phyloP scores from a whole-genome alignment of 139 green algal species.

The Micractinium sp. region DNA sequence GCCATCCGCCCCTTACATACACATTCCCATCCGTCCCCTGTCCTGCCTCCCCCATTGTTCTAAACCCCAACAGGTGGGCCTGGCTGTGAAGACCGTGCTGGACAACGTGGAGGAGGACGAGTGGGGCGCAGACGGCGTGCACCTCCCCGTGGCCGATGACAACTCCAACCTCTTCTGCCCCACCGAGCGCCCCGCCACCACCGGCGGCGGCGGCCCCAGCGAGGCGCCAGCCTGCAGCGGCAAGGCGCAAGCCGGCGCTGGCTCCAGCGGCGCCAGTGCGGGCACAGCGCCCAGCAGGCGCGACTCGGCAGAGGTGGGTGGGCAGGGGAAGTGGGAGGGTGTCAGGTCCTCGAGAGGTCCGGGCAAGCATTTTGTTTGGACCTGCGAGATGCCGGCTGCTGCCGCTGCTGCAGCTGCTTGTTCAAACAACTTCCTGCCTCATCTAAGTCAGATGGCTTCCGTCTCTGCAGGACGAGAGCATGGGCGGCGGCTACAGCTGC shows the following conservation, averaged over 20 bases:
- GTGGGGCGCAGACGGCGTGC: not conserved
- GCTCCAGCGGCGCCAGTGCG: no score
- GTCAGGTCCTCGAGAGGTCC: not conserved
- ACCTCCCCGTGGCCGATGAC: not conserved
- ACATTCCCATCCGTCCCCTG: no score
- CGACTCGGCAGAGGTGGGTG: not conserved
- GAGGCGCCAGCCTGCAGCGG: not conserved
- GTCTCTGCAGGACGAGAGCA: not conserved
- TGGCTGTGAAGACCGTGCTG: slow-evolving; percentile 22
- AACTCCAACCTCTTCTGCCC: not conserved
- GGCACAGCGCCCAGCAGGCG: not conserved
- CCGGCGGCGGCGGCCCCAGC: no score
- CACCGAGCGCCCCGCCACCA: not conserved
- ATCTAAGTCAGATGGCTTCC: not conserved
- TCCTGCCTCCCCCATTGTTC: not conserved
- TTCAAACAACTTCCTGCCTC: not conserved
- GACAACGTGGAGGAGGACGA: slow-evolving; percentile 16
- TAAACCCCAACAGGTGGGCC: not conserved
- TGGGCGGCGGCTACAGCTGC: slow-evolving; percentile 1
- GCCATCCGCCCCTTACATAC: not conserved
- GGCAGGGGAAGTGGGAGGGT: not conserved
- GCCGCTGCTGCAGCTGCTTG: not conserved
- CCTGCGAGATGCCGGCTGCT: no score
- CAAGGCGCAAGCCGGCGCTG: no score
- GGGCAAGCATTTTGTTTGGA: no score